Evolutionary conservation across 2,329 filamentous ascomycete species (phyloP), one percentile per base, ranked within the genome.

Genomic region (Stagonosporopsis chrysanthemi): DNA sequence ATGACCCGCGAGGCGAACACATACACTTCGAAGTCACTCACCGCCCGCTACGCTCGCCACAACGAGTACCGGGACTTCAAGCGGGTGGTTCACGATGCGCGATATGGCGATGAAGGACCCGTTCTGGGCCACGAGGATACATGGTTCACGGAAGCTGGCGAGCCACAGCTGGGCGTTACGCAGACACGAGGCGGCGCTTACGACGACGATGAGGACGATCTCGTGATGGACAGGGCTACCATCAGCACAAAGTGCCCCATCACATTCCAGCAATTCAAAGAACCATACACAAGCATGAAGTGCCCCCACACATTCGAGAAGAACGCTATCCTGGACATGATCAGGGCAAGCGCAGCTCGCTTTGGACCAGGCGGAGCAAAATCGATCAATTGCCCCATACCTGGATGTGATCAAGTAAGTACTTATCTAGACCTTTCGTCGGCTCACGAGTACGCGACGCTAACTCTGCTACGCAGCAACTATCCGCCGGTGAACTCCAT

Each of bases 301-400:
- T 93, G 90, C 78, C 86, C 84, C 52, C 90, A 93, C 72, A 87
- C 84, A 0, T 93, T 91, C 70, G 88, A 93, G 69, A 88, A 85
- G 72, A 68, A 72, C 1, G 85, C 86, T 0, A 88, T 93, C 36
- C 55, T 84, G 23, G 82, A 86, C 40, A 88, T 80, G 71, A 81
- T 81, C 35, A 52, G 72, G 3, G 49, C 54, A 6, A 73, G 70
- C 22, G 38, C 42, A 12, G 39, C 28, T 0, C 65, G 52, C 2
- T 48, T 64, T 11, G 68, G 67, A 2, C 60, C 55, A 2, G 60
- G 58, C 14, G 76, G 63, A 52, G 56, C 67, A 42, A 65, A 60
- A 42, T 73, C 72, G 47, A 79, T 84, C 0, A 79, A 83, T 50
- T 92, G 90, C 70, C 89, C 89, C 0, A 82, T 87, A 55, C 77